Evolutionary conservation across 192 early-diverging fungal genomes (phyloP), one percentile per base, ranked within the genome.

Genomic region (Coemansia sp.): DNA sequence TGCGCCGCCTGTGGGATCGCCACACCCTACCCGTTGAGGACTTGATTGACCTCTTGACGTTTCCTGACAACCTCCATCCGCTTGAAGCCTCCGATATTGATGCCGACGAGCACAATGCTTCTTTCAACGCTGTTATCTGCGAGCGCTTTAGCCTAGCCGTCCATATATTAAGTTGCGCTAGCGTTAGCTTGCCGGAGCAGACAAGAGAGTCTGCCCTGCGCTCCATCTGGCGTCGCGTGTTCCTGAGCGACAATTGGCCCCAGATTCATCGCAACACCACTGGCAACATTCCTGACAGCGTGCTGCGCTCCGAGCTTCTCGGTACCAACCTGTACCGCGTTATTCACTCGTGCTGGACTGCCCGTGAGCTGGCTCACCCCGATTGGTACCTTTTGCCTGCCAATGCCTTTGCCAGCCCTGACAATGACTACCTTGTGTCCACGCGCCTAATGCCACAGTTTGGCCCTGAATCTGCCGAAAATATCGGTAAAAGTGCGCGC

Each of bases 171-270:
- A 66, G 70, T 19, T 67, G 76, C n/a, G 58, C 70, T 26, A 61
- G 59, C 52, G 50, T 62, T 35, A 55, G 35, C 17, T 33, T 73
- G 17, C 48, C 76, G 0, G 70, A 66, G 18, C 63, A 48, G 55
- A 43, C 62, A 10, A 54, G 62, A 6, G 59, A 64, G n/a, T 61
- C 70, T 7, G 60, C 67, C 3, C 21, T 79, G 32, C 44, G 59
- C 7, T 69, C 71, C 11, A 67, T 70, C 21, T 79, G 76, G 76
- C 71, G 76, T n/a, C 76, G 76, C 10, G 63, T 70, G 11, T 79
- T 67, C 17, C 21, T 69, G 14, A 66, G 52, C 33, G 76, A 79
- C 56, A 60, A 79, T 42, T 79, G 76, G 76, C 24, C 4, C 0
- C 52, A 22, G 22, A 58, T 73, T 3, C 66, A 41, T 15, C 37